Conservation (phyloP, 2,329 filamentous ascomycete species). For the Hypoxylon sp. region DNA sequence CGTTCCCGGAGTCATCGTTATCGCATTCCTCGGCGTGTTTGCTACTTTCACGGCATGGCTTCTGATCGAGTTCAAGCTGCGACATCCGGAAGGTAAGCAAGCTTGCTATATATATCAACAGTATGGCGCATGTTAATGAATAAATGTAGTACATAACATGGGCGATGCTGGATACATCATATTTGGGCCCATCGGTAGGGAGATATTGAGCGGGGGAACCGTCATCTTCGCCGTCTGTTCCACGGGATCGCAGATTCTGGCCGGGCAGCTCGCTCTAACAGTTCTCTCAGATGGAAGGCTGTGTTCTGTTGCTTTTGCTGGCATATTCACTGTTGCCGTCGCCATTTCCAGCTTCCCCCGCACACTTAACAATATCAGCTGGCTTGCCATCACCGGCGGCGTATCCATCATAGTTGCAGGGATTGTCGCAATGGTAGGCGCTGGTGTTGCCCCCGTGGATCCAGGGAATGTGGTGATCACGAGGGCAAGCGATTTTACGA, state of each 20-base stretch:
- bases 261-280: conserved; percentile 59
- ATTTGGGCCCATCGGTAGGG: conserved; percentile 61
- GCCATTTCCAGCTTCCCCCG: conserved; percentile 58
- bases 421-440: conserved; percentile 60
- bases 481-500: conserved; percentile 51
- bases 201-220: conserved; percentile 58
- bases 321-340: conserved; percentile 58
- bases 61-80: conserved; percentile 61
- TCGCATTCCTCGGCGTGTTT: conserved; percentile 59
- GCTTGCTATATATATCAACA: conserved; percentile 16
- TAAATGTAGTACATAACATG: conserved; percentile 60
- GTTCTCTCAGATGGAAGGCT: conserved; percentile 56
- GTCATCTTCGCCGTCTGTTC: conserved; percentile 61
- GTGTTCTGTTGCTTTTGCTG: conserved; percentile 59
- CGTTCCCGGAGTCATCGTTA: conserved; percentile 60
- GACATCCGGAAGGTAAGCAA: conserved; percentile 58
- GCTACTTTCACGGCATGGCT: conserved; percentile 60
- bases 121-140: conserved; percentile 34
- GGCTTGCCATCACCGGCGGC: conserved; percentile 55
- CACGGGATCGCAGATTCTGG: conserved; percentile 59
- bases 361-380: conserved; percentile 59
- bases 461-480: conserved; percentile 51
- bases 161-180: conserved; percentile 64
- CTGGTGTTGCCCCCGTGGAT: conserved; percentile 52
- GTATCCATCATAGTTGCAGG: conserved; percentile 59